These are phyloP conservation scores for Dalbergia cultrata DNA, from an alignment of 306 rosid species.

Conservation along the genomic window DNA sequence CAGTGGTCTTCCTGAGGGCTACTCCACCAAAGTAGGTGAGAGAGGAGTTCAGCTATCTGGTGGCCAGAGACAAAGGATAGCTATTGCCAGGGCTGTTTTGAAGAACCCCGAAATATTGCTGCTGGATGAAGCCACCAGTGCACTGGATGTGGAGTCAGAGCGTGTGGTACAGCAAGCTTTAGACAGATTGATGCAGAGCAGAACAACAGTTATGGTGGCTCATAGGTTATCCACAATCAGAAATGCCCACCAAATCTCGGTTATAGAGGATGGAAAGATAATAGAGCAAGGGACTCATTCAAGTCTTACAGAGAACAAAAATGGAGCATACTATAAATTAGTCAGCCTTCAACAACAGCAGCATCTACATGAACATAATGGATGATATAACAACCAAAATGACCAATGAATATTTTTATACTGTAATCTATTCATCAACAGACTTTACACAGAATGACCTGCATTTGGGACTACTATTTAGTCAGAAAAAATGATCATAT, in stretches of 20 bases:
- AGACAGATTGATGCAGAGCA: slow-evolving; percentile 81
- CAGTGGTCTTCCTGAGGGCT: slow-evolving; percentile 85
- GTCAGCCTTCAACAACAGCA: slow-evolving; percentile 94
- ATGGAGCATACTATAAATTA: slow-evolving; percentile 85
- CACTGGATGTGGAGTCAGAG: slow-evolving; percentile 90
- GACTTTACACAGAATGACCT: slow-evolving; percentile 73
- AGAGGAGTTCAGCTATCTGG: slow-evolving; percentile 94
- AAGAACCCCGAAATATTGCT: slow-evolving; percentile 82
- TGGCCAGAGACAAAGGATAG: slow-evolving; percentile 88
- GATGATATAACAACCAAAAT: slow-evolving; percentile 48
- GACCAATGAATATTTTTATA: slow-evolving; percentile 50
- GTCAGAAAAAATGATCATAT: too few species aligned
- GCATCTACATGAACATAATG: slow-evolving; percentile 47
- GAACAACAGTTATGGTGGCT: slow-evolving; percentile 93
- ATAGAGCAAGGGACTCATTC: slow-evolving; percentile 92
- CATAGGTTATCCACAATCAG: slow-evolving; percentile 91
- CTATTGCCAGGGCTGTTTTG: slow-evolving; percentile 85
- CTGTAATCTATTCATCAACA: slow-evolving; percentile 68
- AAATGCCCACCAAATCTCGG: slow-evolving; percentile 91
- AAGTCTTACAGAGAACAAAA: slow-evolving; percentile 71
- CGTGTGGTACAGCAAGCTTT: slow-evolving; percentile 87
- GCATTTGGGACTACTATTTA: too few species aligned
- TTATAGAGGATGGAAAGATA: slow-evolving; percentile 87
- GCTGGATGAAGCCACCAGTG: slow-evolving; percentile 90
- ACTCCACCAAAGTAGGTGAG: slow-evolving; percentile 91